A percentile compares a stretch with the other conserved stretches of the same genome.
Conservation (phyloP, 306 rosid genomes). For the Crataegus laevigata region DNA sequence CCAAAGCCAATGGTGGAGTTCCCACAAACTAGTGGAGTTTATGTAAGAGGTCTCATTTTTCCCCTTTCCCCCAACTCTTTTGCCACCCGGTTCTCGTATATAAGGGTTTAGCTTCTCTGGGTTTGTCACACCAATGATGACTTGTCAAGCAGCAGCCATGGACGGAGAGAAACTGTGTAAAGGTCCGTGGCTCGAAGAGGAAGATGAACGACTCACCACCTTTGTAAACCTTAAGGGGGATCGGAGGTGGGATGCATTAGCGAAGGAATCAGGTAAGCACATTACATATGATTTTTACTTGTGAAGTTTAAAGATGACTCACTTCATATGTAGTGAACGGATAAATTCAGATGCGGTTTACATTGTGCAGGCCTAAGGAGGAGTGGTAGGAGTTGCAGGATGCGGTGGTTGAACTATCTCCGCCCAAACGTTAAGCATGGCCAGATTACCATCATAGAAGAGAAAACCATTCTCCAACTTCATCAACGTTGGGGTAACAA, state of each 20-base stretch:
- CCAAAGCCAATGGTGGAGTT: constrained; percentile 37
- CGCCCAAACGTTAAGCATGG: constrained; percentile 65
- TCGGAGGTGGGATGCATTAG: constrained; percentile 66
- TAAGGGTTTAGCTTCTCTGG: constrained; percentile 9
- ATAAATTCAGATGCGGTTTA: neutral
- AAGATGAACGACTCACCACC: constrained; percentile 52
- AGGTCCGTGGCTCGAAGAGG: constrained; percentile 68
- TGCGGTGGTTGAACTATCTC: constrained; percentile 82
- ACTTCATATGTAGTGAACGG: too few species aligned
- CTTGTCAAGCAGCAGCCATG: constrained; percentile 23
- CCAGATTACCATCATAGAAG: constrained; percentile 40
- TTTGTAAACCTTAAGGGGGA: constrained; percentile 47
- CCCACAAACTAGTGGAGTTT: constrained; percentile 49
- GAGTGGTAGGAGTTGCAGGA: constrained; percentile 82
- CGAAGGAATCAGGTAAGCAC: constrained; percentile 51
- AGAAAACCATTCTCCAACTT: constrained; percentile 44
- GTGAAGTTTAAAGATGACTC: neutral
- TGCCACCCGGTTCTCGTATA: constrained; percentile 4
- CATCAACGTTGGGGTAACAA: constrained; percentile 77
- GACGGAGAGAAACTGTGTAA: constrained; percentile 37
- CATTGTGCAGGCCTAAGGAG: constrained; percentile 51
- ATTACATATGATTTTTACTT: too few species aligned
- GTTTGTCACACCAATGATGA: constrained; percentile 6
- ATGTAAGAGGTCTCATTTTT: constrained; percentile 19
- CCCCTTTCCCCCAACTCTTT: constrained; percentile 12